These are phyloP conservation scores for Crassisporium funariophilum DNA, from an alignment of 768 basidiomycete genomes.

Conservation along the genomic window DNA sequence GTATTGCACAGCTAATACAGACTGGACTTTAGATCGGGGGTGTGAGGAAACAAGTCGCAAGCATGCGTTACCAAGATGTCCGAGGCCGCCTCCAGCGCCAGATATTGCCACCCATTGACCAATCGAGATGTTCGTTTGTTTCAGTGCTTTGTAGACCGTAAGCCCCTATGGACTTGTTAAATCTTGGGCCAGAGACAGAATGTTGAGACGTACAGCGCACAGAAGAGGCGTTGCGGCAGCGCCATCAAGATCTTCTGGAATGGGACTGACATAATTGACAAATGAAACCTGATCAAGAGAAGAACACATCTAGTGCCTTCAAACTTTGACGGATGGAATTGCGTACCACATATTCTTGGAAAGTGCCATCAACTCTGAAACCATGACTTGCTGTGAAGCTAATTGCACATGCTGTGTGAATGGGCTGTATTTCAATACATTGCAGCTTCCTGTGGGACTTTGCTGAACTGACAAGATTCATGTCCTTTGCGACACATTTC, in stretches of 20 bases:
- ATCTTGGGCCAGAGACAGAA: too few species aligned
- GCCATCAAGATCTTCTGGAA: conserved; percentile 65
- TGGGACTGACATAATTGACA: conserved; percentile 70
- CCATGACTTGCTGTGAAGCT: conserved; percentile 52
- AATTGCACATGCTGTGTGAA: conserved; percentile 43
- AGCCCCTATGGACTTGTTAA: conserved; percentile 49
- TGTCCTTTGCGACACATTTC: conserved; percentile 71
- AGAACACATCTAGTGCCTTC: conserved; percentile 1
- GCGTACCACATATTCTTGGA: conserved; percentile 62
- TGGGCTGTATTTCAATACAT: neutral
- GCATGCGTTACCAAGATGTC: conserved; percentile 58
- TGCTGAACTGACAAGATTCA: conserved; percentile 41
- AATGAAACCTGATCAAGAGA: conserved; percentile 50
- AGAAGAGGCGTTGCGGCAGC: conserved; percentile 70
- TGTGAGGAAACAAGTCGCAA: neutral
- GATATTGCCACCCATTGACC: conserved; percentile 78
- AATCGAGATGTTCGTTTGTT: conserved; percentile 54
- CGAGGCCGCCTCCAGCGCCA: conserved; percentile 79
- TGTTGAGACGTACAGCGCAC: conserved; percentile 55
- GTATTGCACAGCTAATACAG: conserved; percentile 66
- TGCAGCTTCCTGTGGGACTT: neutral
- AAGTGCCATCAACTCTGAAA: conserved; percentile 69
- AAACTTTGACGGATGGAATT: neutral
- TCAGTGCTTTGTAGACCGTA: conserved; percentile 82
- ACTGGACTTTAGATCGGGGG: neutral